Evolutionary conservation across 73 alveolate genomes (phyloP).

Genomic region (Blepharisma japonicum): DNA sequence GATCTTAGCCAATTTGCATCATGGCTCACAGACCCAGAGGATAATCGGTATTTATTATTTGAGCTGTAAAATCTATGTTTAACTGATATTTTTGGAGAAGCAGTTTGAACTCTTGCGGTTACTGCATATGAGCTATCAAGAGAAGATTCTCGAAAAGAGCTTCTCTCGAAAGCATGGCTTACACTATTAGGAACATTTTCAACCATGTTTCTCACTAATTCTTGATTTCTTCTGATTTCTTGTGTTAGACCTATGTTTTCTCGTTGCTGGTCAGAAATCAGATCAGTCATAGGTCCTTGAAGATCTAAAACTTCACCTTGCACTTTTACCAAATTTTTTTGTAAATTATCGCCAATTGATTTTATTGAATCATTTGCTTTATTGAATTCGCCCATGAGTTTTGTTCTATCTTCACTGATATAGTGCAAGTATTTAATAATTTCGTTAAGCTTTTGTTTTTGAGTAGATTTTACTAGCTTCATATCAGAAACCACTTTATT

Average conservation of each 20-base stretch:
- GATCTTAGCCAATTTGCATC: conserved; percentile 6
- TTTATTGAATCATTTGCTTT: not conserved
- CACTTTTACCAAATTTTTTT: not conserved
- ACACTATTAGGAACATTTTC: not conserved
- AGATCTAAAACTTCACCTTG: not conserved
- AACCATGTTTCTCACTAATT: not conserved
- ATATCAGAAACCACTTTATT: not conserved
- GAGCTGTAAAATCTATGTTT: not conserved
- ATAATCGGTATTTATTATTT: not conserved
- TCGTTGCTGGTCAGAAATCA: conserved; percentile 27
- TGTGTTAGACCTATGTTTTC: not conserved
- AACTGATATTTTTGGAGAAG: not conserved
- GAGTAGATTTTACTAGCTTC: not conserved
- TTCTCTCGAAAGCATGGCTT: too few species aligned
- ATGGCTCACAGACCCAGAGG: not conserved
- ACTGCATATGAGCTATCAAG: too few species aligned
- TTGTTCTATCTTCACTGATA: not conserved
- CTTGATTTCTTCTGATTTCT: not conserved
- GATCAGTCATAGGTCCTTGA: conserved; percentile 22
- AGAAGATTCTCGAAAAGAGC: too few species aligned
- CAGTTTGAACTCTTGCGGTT: not conserved
- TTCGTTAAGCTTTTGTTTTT: not conserved
- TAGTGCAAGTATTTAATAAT: not conserved
- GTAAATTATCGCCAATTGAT: not conserved
- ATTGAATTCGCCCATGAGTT: not conserved